Evolutionary conservation across 192 early-diverging fungal species (phyloP).

Genomic region (Umbelopsis isabellina): DNA sequence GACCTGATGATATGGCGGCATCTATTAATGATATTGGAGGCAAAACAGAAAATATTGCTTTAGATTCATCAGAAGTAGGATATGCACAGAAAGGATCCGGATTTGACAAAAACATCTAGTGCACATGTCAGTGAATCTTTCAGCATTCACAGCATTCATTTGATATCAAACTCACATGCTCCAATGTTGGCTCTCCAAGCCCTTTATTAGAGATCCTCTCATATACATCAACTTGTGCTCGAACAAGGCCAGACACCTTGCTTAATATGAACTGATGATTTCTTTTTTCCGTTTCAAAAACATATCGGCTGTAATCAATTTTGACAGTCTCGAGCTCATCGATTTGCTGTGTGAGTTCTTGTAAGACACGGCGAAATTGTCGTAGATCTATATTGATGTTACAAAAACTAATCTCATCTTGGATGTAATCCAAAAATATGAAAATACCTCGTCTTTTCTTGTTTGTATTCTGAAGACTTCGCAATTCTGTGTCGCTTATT

Average conservation of each 20-base stretch:
- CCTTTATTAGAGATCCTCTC: conserved; percentile 53
- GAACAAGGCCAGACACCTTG: conserved; percentile 47
- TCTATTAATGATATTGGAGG: conserved; percentile 48
- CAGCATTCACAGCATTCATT: not conserved
- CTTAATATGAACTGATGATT: conserved; percentile 49
- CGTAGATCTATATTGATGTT: conserved; percentile 39
- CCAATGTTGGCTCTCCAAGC: conserved; percentile 50
- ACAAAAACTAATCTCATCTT: not conserved
- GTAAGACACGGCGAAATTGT: conserved; percentile 44
- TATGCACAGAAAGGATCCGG: conserved; percentile 53
- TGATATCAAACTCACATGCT: conserved; percentile 31
- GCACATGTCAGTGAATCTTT: not conserved
- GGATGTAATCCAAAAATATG: too few relatives aligned
- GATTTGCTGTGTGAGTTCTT: conserved; percentile 49
- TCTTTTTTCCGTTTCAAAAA: conserved; percentile 47
- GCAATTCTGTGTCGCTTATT: conserved; percentile 52
- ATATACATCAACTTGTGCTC: conserved; percentile 53
- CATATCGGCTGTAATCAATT: conserved; percentile 44
- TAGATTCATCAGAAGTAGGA: conserved; percentile 47
- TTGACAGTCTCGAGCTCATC: conserved; percentile 55
- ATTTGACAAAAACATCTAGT: conserved; percentile 47
- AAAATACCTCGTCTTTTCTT: conserved; percentile 3
- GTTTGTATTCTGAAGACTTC: conserved; percentile 42
- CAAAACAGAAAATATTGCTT: conserved; percentile 51
- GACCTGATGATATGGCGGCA: not conserved